phyloP scores from a whole-genome alignment of 2,329 filamentous ascomycete genomes.

The Ascochyta koolunga region DNA sequence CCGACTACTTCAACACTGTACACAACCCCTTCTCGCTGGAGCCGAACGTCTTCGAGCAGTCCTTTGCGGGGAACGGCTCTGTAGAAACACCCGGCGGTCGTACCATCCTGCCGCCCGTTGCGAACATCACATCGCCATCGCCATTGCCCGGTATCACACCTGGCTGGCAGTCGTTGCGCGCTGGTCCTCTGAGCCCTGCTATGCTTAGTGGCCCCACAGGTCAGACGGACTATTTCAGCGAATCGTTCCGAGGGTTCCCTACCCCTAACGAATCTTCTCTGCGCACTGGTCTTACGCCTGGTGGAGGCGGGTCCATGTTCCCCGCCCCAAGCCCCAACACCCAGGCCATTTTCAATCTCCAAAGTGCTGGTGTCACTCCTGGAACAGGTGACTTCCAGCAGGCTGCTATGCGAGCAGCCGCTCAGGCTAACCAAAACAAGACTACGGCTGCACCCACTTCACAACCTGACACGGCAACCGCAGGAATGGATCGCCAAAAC shows the following conservation, averaged over 20 bases:
- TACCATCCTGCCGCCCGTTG: slow-evolving; percentile 84
- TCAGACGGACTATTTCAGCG: slow-evolving; percentile 82
- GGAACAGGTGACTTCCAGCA: slow-evolving; percentile 93
- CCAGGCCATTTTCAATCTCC: slow-evolving; percentile 79
- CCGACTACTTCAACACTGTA: slow-evolving; percentile 59
- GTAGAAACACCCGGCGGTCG: slow-evolving; percentile 78
- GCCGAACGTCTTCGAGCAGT: slow-evolving; percentile 96
- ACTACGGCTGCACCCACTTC: slow-evolving; percentile 52
- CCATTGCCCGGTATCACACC: slow-evolving; percentile 75
- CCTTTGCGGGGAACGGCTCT: slow-evolving; percentile 61
- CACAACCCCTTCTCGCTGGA: slow-evolving; percentile 71
- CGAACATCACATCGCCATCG: slow-evolving; percentile 86
- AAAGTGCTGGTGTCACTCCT: slow-evolving; percentile 83
- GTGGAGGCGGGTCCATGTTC: slow-evolving; percentile 97
- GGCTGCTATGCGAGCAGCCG: slow-evolving; percentile 82
- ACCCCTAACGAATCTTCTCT: slow-evolving; percentile 97
- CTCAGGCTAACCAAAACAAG: slow-evolving; percentile 52
- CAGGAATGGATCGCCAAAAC: slow-evolving; percentile 62
- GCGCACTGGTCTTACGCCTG: slow-evolving; percentile 88
- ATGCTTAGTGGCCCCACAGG: slow-evolving; percentile 86
- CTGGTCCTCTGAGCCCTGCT: slow-evolving; percentile 91
- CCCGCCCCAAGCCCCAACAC: slow-evolving; percentile 87
- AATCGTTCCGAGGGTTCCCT: slow-evolving; percentile 83
- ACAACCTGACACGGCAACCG: slow-evolving; percentile 50
- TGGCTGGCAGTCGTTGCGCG: slow-evolving; percentile 88